Evolutionary conservation across 2,329 filamentous ascomycete genomes (phyloP).

Genomic region (Clarireedia hainanense): DNA sequence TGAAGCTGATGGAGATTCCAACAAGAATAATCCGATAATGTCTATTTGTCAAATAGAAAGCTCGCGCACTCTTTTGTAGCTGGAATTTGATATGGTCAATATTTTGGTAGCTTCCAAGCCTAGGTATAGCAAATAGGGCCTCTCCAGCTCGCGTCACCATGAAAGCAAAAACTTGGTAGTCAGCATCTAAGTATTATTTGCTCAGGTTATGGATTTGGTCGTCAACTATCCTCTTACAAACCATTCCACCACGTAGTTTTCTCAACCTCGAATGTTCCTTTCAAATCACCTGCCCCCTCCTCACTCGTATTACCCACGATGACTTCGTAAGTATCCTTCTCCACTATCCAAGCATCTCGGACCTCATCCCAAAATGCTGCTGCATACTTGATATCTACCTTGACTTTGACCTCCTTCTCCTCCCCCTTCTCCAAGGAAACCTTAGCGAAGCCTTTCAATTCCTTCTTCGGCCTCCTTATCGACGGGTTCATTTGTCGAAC

Average conservation of each 20-base stretch:
- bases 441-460: constrained; percentile 60
- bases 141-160: no score
- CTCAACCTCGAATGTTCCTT: constrained; percentile 45
- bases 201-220: not conserved
- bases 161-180: no score
- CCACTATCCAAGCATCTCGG: constrained; percentile 33
- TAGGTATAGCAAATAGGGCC: no score
- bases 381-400: constrained; percentile 34
- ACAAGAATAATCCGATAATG: no score
- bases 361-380: constrained; percentile 37
- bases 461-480: constrained; percentile 44
- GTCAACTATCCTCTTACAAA: constrained; percentile 32
- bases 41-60: no score
- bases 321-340: constrained; percentile 33
- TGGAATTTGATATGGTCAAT: no score
- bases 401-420: constrained; percentile 47
- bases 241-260: constrained; percentile 63
- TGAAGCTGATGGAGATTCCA: no score
- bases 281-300: constrained; percentile 40
- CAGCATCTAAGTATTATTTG: no score
- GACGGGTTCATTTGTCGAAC: constrained; percentile 44
- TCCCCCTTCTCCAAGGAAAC: constrained; percentile 53
- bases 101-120: no score
- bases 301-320: constrained; percentile 33
- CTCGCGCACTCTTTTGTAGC: no score